Base-by-base conservation (phyloP, 176 grass and related monocot genomes). In the Leersia perrieri region DNA sequence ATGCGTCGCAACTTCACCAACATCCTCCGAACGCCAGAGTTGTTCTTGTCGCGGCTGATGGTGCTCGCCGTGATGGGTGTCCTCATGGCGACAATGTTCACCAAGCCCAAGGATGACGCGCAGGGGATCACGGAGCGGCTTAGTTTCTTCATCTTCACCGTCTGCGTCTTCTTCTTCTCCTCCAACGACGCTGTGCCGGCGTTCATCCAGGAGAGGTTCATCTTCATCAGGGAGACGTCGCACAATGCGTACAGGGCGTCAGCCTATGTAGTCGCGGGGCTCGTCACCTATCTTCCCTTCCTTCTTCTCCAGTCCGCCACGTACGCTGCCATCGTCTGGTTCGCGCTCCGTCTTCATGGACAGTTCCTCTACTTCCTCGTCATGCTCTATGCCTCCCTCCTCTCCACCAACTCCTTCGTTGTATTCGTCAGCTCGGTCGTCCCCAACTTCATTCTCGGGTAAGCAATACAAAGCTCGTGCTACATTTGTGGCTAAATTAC, bases 41-140 rank as follows among this genome's bases (percentile, higher is more conserved):
- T 91, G 61, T 91, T 91, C 85, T 72, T 91, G 60, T 91, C 89
- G 25, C 72, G 89, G 77, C 89, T 88, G 44, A 85, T 91, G 89
- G 89, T 91, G 85, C 85, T 91, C 0, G 85, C 80, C 0, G 60
- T 88, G 12, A 91, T 88, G 89, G 82, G 89, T 0, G 22, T 88
- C 60, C 86, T 91, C 8, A 88, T 88, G 89, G 89, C 89, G 78
- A 90, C 88, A 82, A 93, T 93, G 91, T 90, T 90, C 82, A 80
- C 53, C 33, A 85, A 83, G 29, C 91, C 91, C 74, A 90, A 88
- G 88, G 91, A 85, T 69, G 26, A 49, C 78, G 7, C 33, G 67
- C 88, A 94, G 82, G 89, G 89, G 1, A 44, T 85, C 49, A 88
- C 86, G 22, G 88, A 88, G 72, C 82, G 89, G 11, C 78, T 88